Base-by-base conservation (phyloP, 2,329 filamentous ascomycete species). In the Cadophora sp. region DNA sequence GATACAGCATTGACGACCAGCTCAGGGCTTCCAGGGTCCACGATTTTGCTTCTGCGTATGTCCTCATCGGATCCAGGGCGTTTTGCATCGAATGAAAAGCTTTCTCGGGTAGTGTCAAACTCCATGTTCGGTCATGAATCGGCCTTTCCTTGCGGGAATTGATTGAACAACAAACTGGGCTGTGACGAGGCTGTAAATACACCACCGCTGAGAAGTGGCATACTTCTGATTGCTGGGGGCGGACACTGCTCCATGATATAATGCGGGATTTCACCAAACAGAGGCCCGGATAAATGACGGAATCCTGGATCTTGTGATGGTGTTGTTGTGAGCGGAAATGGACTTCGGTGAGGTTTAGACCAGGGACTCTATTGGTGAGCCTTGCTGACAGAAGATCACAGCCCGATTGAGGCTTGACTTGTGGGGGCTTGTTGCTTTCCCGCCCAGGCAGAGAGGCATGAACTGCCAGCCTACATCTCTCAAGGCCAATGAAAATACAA, bases 311-410 rank as follows among this genome's bases (percentile, higher is more conserved):
- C 51, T 51, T 39, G 62, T 53, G 36, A 43, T n/a, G 22, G 18
- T 58, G 14, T 39, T 33, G n/a, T 41, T 16, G 20, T 33, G 27
- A 33, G 53, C 41, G 22, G 56, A 64, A 64, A 36, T 27, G 61
- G 62, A 20, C 62, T 64, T 64, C 62, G 62, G 62, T 64, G 62
- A 64, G 45, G 39, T 47, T 8, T 5, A 8, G 16, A 24, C 13
- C 51, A 56, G 16, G 51, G 39, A 48, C 47, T 48, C 48, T 33
- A 64, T 64, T 64, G 50, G 62, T 50, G 27, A 64, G 62, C 51
- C 51, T 64, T 64, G 51, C 62, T 58, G 39, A 64, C 62, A 48
- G 50, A 18, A n/a, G 50, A 53, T 53, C 50, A 53, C 50, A 53
- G 50, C 50, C 50, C 50, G 50, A 33, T 53, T 33, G 24, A 53